Evolutionary conservation across 331 rosid species (phyloP).

Genomic region (Malus hybrid): DNA sequence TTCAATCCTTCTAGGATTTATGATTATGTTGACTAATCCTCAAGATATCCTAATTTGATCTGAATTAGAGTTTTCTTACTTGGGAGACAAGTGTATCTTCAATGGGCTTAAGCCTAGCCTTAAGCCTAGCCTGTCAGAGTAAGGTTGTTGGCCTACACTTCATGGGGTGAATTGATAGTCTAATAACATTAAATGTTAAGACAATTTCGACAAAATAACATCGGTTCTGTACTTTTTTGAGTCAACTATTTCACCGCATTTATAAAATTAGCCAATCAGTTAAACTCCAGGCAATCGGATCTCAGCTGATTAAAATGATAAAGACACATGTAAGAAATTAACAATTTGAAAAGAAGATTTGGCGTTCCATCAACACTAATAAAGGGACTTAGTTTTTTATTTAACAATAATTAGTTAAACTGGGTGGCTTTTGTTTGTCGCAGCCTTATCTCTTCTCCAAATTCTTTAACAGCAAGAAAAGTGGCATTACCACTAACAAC

Average conservation of each 20-base stretch:
- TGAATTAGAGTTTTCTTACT: no score
- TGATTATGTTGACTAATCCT: no score
- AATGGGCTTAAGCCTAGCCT: no score
- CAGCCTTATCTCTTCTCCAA: slow-evolving; percentile 13
- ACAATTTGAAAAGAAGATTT: neutral
- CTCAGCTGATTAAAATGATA: neutral
- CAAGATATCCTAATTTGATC: no score
- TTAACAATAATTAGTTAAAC: neutral
- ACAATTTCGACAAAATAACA: no score
- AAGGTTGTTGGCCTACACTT: no score
- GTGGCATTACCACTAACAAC: neutral
- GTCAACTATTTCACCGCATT: neutral
- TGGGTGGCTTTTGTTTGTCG: neutral
- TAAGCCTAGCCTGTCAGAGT: no score
- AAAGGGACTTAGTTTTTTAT: neutral
- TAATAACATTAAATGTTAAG: neutral
- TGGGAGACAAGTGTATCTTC: no score
- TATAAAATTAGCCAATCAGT: neutral
- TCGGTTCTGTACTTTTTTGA: no score
- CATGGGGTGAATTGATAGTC: neutral
- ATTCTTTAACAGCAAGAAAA: slow-evolving; percentile 4
- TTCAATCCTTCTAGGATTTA: no score
- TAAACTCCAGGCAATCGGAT: neutral
- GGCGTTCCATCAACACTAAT: neutral
- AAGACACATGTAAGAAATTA: neutral